Evolutionary conservation across 176 grass and related monocot species (phyloP).

Genomic region (Carex littledalei): DNA sequence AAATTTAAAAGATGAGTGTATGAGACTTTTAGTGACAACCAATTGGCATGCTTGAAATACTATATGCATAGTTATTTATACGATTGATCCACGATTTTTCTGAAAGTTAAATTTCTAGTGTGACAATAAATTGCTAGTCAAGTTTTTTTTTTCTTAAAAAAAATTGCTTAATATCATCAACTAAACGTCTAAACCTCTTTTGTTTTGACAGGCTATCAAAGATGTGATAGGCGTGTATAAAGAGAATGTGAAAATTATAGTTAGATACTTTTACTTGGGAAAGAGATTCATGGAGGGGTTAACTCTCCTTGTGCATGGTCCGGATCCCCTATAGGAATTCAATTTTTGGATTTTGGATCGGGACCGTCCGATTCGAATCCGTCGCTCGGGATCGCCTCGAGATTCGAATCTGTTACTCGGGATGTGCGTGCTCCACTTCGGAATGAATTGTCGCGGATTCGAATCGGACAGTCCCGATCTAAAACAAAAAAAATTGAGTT

Average conservation of each 20-base stretch:
- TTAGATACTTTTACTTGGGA: constrained; percentile 66
- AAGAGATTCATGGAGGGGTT: constrained; percentile 70
- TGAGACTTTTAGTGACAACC: too few relatives aligned
- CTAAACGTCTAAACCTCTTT: background rate
- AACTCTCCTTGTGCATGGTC: constrained; percentile 58
- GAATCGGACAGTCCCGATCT: too few relatives aligned
- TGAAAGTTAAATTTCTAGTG: background rate
- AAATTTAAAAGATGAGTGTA: too few relatives aligned
- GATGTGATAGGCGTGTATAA: constrained; percentile 53
- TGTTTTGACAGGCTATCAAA: constrained; percentile 30
- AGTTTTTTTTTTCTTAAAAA: background rate
- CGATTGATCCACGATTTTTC: background rate
- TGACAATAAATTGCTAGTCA: background rate
- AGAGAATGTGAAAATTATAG: constrained; percentile 60
- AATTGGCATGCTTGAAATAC: background rate
- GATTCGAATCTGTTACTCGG: too few relatives aligned
- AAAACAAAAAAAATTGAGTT: too few relatives aligned
- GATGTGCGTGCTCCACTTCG: too few relatives aligned
- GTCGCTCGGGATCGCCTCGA: too few relatives aligned
- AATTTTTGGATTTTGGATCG: too few relatives aligned
- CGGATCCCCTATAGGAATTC: too few relatives aligned
- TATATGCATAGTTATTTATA: background rate
- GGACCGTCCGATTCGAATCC: too few relatives aligned
- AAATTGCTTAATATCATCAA: background rate
- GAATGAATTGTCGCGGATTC: too few relatives aligned